Conservation (phyloP, 208 protist genomes). For the Trypanosoma avium region DNA sequence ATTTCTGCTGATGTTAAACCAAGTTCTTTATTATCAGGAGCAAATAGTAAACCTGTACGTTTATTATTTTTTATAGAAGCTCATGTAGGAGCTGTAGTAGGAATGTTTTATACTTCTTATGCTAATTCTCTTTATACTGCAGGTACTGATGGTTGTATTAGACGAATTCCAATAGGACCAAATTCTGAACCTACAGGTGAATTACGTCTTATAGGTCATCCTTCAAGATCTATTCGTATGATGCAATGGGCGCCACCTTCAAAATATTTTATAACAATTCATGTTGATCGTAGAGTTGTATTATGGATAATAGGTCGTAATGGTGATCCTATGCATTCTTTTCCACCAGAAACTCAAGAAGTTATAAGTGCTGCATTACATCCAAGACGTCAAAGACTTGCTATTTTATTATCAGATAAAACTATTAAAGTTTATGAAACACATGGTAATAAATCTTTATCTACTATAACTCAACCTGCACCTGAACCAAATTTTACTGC, state of each 20-base stretch:
- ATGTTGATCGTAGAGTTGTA: conserved; percentile 72
- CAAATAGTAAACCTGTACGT: conserved; percentile 42
- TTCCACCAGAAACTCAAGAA: conserved; percentile 79
- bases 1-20: conserved; percentile 52
- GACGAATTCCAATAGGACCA: conserved; percentile 39
- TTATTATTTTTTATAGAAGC: conserved; percentile 45
- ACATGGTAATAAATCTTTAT: conserved; percentile 49
- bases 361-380: conserved; percentile 67
- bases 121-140: conserved; percentile 58
- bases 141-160: conserved; percentile 56
- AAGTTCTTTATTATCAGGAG: conserved; percentile 43
- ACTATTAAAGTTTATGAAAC: conserved; percentile 76
- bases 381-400: conserved; percentile 44
- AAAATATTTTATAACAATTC: conserved; percentile 66
- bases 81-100: conserved; percentile 42
- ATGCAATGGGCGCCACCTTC: conserved; percentile 44
- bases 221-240: conserved; percentile 38
- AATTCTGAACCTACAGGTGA: conserved; percentile 29
- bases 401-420: conserved; percentile 64
- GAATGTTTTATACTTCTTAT: conserved; percentile 51
- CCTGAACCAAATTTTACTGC: conserved; percentile 33
- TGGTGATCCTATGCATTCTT: conserved; percentile 61
- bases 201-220: conserved; percentile 18
- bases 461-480: conserved; percentile 46
- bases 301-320: conserved; percentile 74